phyloP scores from a whole-genome alignment of 192 early-diverging fungal genomes.

The Backusella liffmaniae region DNA sequence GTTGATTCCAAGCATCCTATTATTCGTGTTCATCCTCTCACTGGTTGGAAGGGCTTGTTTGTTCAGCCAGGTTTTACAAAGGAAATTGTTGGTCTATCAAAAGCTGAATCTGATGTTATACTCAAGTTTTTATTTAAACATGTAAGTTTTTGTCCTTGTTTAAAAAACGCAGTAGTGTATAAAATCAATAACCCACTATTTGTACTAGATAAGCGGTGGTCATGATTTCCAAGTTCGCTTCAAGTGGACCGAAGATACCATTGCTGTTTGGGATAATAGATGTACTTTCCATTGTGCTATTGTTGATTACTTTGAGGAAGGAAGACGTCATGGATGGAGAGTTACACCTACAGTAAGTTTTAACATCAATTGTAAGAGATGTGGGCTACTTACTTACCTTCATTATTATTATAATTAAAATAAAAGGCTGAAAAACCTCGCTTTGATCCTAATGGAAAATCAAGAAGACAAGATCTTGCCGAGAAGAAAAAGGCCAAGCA shows the following conservation, averaged over 20 bases:
- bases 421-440: constrained; percentile 17
- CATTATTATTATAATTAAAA: neutral
- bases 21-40: constrained; percentile 60
- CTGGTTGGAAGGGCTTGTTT: constrained; percentile 57
- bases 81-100: constrained; percentile 43
- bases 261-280: constrained; percentile 52
- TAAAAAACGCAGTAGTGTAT: neutral
- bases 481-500: constrained; percentile 1
- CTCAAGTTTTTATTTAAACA: constrained; percentile 49
- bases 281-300: constrained; percentile 39
- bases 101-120: constrained; percentile 44
- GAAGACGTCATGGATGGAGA: constrained; percentile 29
- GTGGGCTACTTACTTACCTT: neutral
- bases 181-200: neutral
- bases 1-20: constrained; percentile 29
- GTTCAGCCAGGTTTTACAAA: constrained; percentile 58
- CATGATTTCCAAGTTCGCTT: constrained; percentile 47
- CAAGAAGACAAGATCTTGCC: constrained; percentile 5
- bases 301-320: constrained; percentile 25
- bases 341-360: constrained; percentile 17
- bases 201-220: constrained; percentile 19
- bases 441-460: constrained; percentile 31
- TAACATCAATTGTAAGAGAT: neutral
- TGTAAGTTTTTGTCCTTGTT: constrained; percentile 15
- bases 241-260: constrained; percentile 44